Evolutionary conservation across 1,284 basidiomycete species (phyloP), one percentile per base, ranked within the genome.

Genomic region (Wallemia mellicola): DNA sequence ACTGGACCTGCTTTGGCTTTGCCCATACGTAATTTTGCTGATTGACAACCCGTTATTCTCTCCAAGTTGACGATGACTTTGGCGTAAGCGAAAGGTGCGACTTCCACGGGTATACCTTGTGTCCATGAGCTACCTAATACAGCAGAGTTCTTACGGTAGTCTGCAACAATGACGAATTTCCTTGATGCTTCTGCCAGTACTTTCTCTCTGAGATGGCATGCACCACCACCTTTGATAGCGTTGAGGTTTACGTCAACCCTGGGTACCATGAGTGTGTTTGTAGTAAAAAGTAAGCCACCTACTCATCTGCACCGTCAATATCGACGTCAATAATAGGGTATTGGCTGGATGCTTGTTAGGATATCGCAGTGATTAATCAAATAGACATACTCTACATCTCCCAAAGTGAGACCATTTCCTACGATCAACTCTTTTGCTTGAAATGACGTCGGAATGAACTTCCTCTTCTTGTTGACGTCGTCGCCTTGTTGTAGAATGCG

Each of bases 221-320:
- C 92, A 11, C 92, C 92, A 60, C 92, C 92, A 15, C 92, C 92
- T 72, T 98, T 98, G 74, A 99, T 92, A 62, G 85, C 85, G 73
- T 98, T 94, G 60, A 99, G 74, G 38, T 80, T 72, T 54, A 75
- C 71, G 71, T 96, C 91, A 28, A 95, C 87, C 71, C 86, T 91
- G 65, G 22, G 33, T 15, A 24, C n/a, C n/a, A 17, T 26, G 30
- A 24, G 30, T 14, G 38, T 24, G 48, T 28, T 28, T n/a, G 2
- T 27, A 24, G 26, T 22, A 61, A 27, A 63, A 24, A 22, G 5
- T 19, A 7, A 54, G 28, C 24, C 2, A 74, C 83, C 66, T 65
- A 88, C 85, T 96, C 92, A 66, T 98, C 92, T 1, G 92, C 92
- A 54, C 92, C 92, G 69, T 99, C 92, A 60, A 99, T 81, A 3